A percentile compares a stretch with the other conserved stretches of the same genome.
phyloP scores from a whole-genome alignment of 192 early-diverging fungal species.

The Entomortierella parvispora region DNA sequence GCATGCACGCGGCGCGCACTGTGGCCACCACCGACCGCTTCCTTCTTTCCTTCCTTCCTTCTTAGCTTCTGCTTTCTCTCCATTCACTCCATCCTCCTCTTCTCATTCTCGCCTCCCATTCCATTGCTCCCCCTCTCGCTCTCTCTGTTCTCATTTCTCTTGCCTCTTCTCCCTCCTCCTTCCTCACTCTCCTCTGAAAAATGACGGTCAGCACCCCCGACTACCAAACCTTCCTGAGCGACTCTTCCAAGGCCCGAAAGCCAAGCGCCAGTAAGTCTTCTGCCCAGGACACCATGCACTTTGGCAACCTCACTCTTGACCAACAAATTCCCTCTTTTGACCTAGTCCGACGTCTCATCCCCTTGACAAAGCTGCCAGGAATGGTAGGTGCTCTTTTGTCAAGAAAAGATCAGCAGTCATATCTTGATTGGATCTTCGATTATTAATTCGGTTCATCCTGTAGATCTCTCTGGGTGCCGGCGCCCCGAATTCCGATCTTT shows the following conservation, averaged over 20 bases:
- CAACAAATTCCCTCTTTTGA: neutral
- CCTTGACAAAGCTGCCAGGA: slow-evolving; percentile 47
- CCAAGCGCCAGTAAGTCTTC: slow-evolving; percentile 56
- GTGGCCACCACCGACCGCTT: neutral
- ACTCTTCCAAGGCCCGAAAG: slow-evolving; percentile 52
- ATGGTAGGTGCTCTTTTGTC: slow-evolving; percentile 41
- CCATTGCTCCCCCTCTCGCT: too few species aligned
- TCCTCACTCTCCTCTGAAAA: neutral
- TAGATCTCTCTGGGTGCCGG: slow-evolving; percentile 79
- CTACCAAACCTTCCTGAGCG: slow-evolving; percentile 54
- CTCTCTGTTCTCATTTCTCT: too few species aligned
- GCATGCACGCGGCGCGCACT: too few species aligned
- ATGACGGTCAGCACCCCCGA: slow-evolving; percentile 35
- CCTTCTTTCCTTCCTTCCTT: neutral
- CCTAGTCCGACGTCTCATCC: slow-evolving; percentile 45
- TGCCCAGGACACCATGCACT: neutral
- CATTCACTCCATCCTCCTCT: neutral
- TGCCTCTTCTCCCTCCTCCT: too few species aligned
- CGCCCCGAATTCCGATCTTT: slow-evolving; percentile 71
- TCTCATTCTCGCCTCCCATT: neutral
- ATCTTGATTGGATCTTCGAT: neutral
- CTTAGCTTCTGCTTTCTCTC: neutral
- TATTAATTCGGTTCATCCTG: neutral
- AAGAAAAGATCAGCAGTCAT: neutral
- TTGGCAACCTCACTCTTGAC: neutral